These are phyloP conservation scores for Sphaerulina vaccinii DNA, from an alignment of 2,329 filamentous ascomycete species.

Conservation along the genomic window DNA sequence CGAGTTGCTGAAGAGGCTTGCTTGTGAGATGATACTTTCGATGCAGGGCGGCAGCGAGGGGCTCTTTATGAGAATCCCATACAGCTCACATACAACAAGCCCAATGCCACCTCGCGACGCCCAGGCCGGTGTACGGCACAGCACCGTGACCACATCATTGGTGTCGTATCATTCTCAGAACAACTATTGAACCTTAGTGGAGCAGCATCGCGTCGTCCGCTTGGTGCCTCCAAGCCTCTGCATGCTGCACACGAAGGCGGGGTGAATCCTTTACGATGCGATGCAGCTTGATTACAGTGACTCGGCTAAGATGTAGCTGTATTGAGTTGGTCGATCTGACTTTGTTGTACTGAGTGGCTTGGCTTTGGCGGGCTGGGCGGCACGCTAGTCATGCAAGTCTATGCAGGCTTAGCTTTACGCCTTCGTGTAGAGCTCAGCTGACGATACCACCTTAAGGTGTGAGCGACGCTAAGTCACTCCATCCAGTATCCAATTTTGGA, in stretches of 20 bases:
- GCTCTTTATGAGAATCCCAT: constrained; percentile 1
- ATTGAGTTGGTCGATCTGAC: neutral
- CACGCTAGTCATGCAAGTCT: constrained; percentile 8
- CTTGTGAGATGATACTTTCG: constrained; percentile 2
- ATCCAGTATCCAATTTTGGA: constrained; percentile 9
- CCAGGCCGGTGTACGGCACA: neutral
- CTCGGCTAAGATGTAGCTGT: neutral
- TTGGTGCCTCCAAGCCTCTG: neutral
- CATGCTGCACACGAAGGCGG: neutral
- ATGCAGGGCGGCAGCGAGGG: neutral
- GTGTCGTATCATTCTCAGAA: neutral
- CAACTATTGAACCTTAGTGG: constrained; percentile 10
- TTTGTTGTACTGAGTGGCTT: constrained; percentile 4
- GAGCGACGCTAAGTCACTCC: neutral
- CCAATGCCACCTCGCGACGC: neutral
- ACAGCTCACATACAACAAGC: constrained; percentile 1
- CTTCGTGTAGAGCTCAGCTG: constrained; percentile 8
- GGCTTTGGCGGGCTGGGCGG: constrained; percentile 1
- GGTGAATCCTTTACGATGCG: constrained; percentile 1
- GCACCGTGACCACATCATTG: constrained; percentile 6
- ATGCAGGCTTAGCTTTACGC: constrained; percentile 10
- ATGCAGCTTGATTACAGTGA: constrained; percentile 6
- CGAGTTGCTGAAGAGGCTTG: too few species aligned
- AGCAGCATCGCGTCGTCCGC: constrained; percentile 5
- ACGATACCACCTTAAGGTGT: constrained; percentile 1